Conservation (phyloP, 768 basidiomycete genomes). For the Porphyrellus cyaneotinctus region DNA sequence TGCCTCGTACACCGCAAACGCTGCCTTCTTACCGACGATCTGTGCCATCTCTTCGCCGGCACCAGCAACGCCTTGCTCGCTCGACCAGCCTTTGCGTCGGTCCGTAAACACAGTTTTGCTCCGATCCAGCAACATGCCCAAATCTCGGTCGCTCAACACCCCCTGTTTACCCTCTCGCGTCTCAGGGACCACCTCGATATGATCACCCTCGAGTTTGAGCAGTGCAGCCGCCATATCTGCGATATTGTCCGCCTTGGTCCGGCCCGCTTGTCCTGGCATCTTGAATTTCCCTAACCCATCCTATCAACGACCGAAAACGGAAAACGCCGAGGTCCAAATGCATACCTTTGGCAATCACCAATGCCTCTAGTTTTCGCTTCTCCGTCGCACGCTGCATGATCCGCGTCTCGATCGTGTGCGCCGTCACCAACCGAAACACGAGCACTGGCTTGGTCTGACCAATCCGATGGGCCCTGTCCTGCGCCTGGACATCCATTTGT, state of each 20-base stretch:
- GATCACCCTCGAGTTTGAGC: conserved; percentile 79
- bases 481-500: conserved; percentile 95
- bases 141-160: conserved; percentile 77
- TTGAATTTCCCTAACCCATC: conserved; percentile 68
- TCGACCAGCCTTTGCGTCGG: conserved; percentile 72
- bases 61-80: conserved; percentile 18
- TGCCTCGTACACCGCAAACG: conserved; percentile 77
- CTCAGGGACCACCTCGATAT: conserved; percentile 80
- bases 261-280: conserved; percentile 55
- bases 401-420: conserved; percentile 87
- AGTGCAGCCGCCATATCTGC: conserved; percentile 79
- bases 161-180: conserved; percentile 60
- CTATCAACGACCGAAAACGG: neutral
- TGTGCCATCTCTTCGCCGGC: neutral
- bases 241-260: conserved; percentile 58
- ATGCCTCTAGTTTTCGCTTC: conserved; percentile 86
- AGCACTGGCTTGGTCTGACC: conserved; percentile 91
- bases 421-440: conserved; percentile 82
- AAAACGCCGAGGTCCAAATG: neutral
- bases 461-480: conserved; percentile 93
- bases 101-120: conserved; percentile 67
- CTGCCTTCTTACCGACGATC: conserved; percentile 38
- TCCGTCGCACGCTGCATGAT: conserved; percentile 86
- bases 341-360: conserved; percentile 87
- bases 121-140: conserved; percentile 79